Evolutionary conservation across 345 rosid species (phyloP), one percentile per base, ranked within the genome.

Genomic region (Linum lewisii): DNA sequence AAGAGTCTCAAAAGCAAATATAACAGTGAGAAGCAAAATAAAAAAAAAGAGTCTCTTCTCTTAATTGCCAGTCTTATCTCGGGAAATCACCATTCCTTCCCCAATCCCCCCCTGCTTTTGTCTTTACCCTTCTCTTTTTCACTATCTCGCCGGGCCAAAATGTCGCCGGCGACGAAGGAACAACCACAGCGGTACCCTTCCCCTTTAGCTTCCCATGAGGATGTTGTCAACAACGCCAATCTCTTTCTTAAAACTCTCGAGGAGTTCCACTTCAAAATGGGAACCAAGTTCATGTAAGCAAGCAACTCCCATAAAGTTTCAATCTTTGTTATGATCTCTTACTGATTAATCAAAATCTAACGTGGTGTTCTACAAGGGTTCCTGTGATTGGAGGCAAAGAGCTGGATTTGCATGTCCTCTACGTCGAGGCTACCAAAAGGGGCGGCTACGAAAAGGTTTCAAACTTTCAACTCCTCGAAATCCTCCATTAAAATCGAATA

Each of bases 321-420:
- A 16, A 42, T 42, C 47, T 42, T 42, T 11, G 15, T 42, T 11
- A 42, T 42, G 11, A 16, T 16, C 4, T 34, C 38, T 34, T 34
- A n/a, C n/a, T 45, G 37, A 21, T 3, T 42, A 29, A 29, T 29
- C 34, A 29, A 29, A 29, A 29, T 8, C 7, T 8, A 29, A 32
- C 4, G 6, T 47, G 26, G 45, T 16, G 38, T 58, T 14, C 11
- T 24, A 36, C 44, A 7, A 92, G 98, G 98, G 78, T 92, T 70
- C 98, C 98, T 73, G 98, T 88, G 84, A 92, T 92, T 68, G 98
- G 98, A 59, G 90, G 98, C 58, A 88, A 80, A 66, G 98, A 92
- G 76, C 82, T 92, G 14, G 92, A 92, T 74, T 82, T 92, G 85
- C 90, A 92, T 75, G 79, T 86, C 63, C 77, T 88, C 21, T 92